phyloP scores from a whole-genome alignment of 805 yeast genomes.

The Yamadazyma phyllophila region DNA sequence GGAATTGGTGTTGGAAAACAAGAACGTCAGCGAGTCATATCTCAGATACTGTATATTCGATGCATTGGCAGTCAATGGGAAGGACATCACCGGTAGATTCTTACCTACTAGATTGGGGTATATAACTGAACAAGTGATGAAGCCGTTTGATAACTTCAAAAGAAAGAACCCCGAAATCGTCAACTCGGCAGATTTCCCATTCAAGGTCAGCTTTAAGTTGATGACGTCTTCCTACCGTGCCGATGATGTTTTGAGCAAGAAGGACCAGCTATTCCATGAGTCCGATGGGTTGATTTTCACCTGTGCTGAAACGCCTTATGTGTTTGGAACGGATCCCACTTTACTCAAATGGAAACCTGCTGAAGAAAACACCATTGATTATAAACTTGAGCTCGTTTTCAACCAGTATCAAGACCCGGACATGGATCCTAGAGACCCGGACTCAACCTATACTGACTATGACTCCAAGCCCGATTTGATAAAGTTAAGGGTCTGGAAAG shows the following conservation, averaged over 20 bases:
- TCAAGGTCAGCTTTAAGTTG: conserved; percentile 79
- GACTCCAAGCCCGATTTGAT: conserved; percentile 69
- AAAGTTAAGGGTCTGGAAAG: conserved; percentile 75
- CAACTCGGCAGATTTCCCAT: conserved; percentile 63
- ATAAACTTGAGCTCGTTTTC: conserved; percentile 64
- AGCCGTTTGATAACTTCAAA: conserved; percentile 77
- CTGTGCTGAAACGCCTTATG: conserved; percentile 83
- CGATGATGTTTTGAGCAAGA: conserved; percentile 66
- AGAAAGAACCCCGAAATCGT: conserved; percentile 69
- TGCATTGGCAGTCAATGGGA: conserved; percentile 80
- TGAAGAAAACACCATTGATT: conserved; percentile 91
- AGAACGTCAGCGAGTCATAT: conserved; percentile 50
- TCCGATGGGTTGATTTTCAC: conserved; percentile 95
- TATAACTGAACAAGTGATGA: conserved; percentile 73
- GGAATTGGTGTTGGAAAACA: conserved; percentile 77
- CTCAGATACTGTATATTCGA: conserved; percentile 86
- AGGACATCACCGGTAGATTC: conserved; percentile 63
- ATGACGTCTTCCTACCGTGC: conserved; percentile 85
- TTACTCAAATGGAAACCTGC: conserved; percentile 97
- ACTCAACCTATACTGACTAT: conserved; percentile 73
- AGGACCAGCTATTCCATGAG: conserved; percentile 76
- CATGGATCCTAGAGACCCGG: conserved; percentile 63
- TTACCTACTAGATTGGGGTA: conserved; percentile 84
- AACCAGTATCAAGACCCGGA: conserved; percentile 59
- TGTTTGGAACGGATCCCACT: conserved; percentile 83